These are phyloP conservation scores for Vanrija pseudolonga DNA, from an alignment of 1,284 basidiomycete genomes.

Conservation along the genomic window DNA sequence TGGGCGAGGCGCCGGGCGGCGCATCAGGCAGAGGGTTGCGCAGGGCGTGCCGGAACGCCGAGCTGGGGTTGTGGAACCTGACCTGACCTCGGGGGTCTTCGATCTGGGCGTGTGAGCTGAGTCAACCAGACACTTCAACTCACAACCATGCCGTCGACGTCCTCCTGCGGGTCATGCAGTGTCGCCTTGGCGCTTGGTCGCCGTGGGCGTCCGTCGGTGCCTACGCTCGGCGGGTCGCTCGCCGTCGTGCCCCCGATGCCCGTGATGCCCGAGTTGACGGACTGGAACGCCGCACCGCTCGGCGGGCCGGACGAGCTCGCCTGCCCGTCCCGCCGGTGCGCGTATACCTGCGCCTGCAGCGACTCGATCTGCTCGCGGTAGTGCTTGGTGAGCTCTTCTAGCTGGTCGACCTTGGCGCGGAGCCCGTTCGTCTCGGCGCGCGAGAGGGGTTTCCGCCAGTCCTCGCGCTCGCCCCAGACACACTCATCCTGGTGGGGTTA, in stretches of 20 bases:
- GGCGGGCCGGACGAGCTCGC: too few species aligned
- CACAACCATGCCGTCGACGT: too few species aligned
- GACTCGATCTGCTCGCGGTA: too few species aligned
- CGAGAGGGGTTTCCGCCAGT: constrained; percentile 30
- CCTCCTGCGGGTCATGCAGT: not conserved
- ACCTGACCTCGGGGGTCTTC: constrained; percentile 14
- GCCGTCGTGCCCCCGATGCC: too few species aligned
- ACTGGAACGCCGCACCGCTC: too few species aligned
- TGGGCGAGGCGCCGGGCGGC: not conserved
- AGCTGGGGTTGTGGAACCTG: constrained; percentile 15
- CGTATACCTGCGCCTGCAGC: constrained; percentile 3
- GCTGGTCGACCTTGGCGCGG: constrained; percentile 21
- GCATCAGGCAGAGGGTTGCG: constrained; percentile 17
- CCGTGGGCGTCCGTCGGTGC: too few species aligned
- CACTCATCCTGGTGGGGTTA: constrained; percentile 29
- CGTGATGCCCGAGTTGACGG: too few species aligned
- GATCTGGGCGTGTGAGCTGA: constrained; percentile 9
- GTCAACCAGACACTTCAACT: not conserved
- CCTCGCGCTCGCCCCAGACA: constrained; percentile 22
- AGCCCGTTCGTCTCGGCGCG: constrained; percentile 28
- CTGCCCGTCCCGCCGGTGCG: too few species aligned
- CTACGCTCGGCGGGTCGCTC: too few species aligned
- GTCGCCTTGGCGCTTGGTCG: not conserved
- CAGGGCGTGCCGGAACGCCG: constrained; percentile 13
- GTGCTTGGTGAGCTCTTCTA: constrained; percentile 17